Evolutionary conservation across 495 filamentous ascomycete genomes (phyloP).

Genomic region (Lasiosphaeria ovina): DNA sequence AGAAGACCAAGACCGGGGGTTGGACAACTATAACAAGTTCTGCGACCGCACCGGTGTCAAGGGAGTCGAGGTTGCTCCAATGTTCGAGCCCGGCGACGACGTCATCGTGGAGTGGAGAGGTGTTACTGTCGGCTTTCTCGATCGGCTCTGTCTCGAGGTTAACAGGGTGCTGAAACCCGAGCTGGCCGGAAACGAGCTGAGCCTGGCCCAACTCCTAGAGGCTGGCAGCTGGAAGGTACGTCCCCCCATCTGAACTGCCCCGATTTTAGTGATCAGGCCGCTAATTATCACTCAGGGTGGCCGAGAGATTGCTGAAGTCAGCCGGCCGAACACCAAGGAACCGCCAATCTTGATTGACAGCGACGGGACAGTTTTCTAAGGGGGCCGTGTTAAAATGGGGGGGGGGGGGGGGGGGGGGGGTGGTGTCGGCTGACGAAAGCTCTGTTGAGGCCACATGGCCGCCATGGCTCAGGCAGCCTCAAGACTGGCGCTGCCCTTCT

Average conservation of each 20-base stretch:
- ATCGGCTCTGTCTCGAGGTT: slow-evolving; percentile 68
- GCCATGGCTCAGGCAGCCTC: too few relatives aligned
- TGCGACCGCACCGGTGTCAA: slow-evolving; percentile 71
- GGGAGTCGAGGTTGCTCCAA: slow-evolving; percentile 67
- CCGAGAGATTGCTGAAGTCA: slow-evolving; percentile 92
- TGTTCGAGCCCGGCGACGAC: slow-evolving; percentile 76
- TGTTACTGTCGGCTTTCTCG: slow-evolving; percentile 79
- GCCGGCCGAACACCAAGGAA: slow-evolving; percentile 92
- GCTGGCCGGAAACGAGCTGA: slow-evolving; percentile 57
- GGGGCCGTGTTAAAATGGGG: too few relatives aligned
- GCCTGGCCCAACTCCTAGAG: slow-evolving; percentile 76
- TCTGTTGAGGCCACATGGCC: too few relatives aligned
- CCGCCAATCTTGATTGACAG: slow-evolving; percentile 95
- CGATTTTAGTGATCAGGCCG: slow-evolving; percentile 13
- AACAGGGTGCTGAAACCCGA: slow-evolving; percentile 57
- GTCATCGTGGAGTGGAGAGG: slow-evolving; percentile 88
- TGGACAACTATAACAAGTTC: slow-evolving; percentile 70
- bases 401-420: too few relatives aligned
- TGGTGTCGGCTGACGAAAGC: too few relatives aligned
- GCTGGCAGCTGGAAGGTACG: slow-evolving; percentile 94
- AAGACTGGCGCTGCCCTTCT: too few relatives aligned
- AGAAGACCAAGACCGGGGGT: slow-evolving; percentile 60
- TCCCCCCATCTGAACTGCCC: neutral
- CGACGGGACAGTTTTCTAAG: slow-evolving; percentile 91
- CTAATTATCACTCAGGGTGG: slow-evolving; percentile 68